These are phyloP conservation scores for Kazachstania sp. DNA, from an alignment of 1,139 yeast genomes.

Conservation along the genomic window DNA sequence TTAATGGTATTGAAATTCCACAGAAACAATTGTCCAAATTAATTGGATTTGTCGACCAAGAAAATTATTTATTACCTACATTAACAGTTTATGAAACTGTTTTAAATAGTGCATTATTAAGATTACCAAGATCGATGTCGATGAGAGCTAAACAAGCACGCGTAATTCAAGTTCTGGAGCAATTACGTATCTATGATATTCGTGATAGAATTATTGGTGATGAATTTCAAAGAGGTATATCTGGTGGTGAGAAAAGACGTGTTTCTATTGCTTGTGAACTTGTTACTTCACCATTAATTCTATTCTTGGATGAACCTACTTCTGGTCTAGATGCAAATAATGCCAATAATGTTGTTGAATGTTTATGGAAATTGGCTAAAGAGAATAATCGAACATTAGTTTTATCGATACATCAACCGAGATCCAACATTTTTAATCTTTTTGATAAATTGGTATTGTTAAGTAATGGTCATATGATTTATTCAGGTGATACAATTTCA, in stretches of 20 bases:
- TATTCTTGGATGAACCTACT: conserved; percentile 84
- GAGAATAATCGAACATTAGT: conserved; percentile 80
- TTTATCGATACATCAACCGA: conserved; percentile 92
- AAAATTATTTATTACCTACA: conserved; percentile 83
- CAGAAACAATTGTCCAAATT: conserved; percentile 50
- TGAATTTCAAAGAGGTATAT: conserved; percentile 82
- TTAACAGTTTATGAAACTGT: conserved; percentile 94
- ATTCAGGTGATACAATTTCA: conserved; percentile 71
- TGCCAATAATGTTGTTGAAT: conserved; percentile 84
- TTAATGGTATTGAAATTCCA: conserved; percentile 53
- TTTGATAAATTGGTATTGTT: conserved; percentile 75
- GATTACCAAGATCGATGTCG: conserved; percentile 77
- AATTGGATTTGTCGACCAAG: conserved; percentile 94
- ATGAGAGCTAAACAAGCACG: conserved; percentile 62
- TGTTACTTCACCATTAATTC: conserved; percentile 74
- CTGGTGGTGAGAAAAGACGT: conserved; percentile 89
- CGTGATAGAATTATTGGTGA: conserved; percentile 85
- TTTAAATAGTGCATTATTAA: conserved; percentile 76
- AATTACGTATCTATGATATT: conserved; percentile 72
- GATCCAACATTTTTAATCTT: conserved; percentile 86
- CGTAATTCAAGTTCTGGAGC: conserved; percentile 77
- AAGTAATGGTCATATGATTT: conserved; percentile 78
- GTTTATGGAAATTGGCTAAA: conserved; percentile 69
- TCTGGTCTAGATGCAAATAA: conserved; percentile 91
- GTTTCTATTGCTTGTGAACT: conserved; percentile 86